Conservation (phyloP, 768 basidiomycete genomes). For the Lentinula guzmanii region DNA sequence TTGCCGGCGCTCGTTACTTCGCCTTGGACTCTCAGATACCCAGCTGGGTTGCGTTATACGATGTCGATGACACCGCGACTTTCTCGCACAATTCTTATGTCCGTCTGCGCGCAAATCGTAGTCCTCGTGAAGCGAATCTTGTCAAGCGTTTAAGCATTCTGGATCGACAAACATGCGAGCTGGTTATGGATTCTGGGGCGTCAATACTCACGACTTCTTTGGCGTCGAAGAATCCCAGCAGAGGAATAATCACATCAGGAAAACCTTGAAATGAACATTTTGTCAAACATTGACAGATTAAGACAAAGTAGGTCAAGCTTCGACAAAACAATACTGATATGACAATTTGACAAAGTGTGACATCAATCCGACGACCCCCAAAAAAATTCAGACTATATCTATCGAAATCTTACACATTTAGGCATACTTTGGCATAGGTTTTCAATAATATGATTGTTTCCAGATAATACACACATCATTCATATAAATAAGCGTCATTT, state of each 20-base stretch:
- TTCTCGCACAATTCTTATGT: conserved; percentile 39
- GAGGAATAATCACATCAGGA: conserved; percentile 21
- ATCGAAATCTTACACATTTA: no score
- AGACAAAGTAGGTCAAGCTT: no score
- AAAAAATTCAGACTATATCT: no score
- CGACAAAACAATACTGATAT: no score
- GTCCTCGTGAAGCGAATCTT: conserved; percentile 34
- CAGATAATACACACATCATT: no score
- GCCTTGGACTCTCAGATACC: conserved; percentile 29
- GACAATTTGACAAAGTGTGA: no score
- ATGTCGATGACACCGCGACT: conserved; percentile 33
- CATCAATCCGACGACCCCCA: no score
- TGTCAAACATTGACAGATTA: no score
- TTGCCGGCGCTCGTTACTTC: conserved; percentile 40
- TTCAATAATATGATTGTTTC: no score
- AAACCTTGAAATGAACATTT: no score
- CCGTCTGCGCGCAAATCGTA: conserved; percentile 35
- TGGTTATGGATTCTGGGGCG: conserved; percentile 27
- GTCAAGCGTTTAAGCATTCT: conserved; percentile 34
- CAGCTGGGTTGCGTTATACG: conserved; percentile 46
- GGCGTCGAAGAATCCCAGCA: conserved; percentile 22
- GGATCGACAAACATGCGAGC: conserved; percentile 35
- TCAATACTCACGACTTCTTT: conserved; percentile 25
- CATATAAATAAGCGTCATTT: no score
- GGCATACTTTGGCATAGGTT: no score